These are phyloP conservation scores for Spatholobus suberectus DNA, from an alignment of 306 rosid species.

Conservation along the genomic window DNA sequence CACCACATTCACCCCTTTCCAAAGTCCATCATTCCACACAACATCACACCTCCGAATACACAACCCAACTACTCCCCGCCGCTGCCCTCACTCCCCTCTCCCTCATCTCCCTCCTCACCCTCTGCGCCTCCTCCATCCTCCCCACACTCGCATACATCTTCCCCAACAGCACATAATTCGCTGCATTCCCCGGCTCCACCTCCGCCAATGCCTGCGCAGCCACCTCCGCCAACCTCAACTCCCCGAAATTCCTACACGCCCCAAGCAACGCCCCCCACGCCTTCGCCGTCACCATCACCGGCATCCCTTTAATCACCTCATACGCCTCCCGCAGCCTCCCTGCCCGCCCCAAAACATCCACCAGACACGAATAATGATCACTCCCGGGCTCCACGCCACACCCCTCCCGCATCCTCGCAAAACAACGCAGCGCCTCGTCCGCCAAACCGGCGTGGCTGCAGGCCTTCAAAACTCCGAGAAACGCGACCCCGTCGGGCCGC, in stretches of 20 bases:
- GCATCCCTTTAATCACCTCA: conserved; percentile 67
- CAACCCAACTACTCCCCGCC: no score
- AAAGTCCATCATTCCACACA: background rate
- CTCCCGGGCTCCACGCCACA: conserved; percentile 66
- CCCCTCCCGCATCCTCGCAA: conserved; percentile 54
- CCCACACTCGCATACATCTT: conserved; percentile 73
- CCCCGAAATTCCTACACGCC: conserved; percentile 75
- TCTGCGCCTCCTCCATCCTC: conserved; percentile 70
- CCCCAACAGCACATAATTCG: conserved; percentile 70
- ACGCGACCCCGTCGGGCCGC: conserved; percentile 70
- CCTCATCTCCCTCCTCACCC: conserved; percentile 60
- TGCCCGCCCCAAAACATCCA: conserved; percentile 76
- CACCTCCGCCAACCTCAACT: conserved; percentile 68
- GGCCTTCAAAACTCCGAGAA: conserved; percentile 74
- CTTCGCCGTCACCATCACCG: conserved; percentile 73
- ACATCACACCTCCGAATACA: no score
- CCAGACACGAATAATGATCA: conserved; percentile 82
- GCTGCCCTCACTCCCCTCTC: conserved; percentile 66
- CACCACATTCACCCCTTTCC: background rate
- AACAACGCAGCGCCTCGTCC: conserved; percentile 70
- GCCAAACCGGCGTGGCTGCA: conserved; percentile 81
- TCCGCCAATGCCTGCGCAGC: conserved; percentile 70
- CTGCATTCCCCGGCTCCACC: conserved; percentile 82
- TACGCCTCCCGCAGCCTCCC: conserved; percentile 80
- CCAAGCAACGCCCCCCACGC: conserved; percentile 90